Evolutionary conservation across 1,139 yeast genomes (phyloP).

Genomic region (Debaryomycetaceae sp.): DNA sequence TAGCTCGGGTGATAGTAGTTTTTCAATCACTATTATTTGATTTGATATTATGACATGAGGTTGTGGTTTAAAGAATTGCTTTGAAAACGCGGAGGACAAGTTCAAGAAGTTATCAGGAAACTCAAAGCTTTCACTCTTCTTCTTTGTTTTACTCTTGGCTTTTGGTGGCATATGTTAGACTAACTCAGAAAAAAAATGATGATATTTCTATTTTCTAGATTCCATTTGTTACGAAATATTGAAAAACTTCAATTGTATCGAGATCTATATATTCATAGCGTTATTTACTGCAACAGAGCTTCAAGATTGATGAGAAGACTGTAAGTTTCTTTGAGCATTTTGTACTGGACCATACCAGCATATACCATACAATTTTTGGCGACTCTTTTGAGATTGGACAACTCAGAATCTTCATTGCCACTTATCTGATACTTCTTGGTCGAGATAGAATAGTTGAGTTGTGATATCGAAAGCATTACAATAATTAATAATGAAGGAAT

Average conservation of each 20-base stretch:
- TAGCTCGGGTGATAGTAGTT: slow-evolving; percentile 39
- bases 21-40: slow-evolving; percentile 47
- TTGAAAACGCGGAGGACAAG: slow-evolving; percentile 16
- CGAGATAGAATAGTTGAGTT: slow-evolving; percentile 48
- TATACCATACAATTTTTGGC: slow-evolving; percentile 90
- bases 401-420: slow-evolving; percentile 53
- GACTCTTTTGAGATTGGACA: slow-evolving; percentile 52
- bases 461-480: slow-evolving; percentile 75
- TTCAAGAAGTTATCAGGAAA: slow-evolving; percentile 29
- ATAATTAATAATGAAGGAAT: slow-evolving; percentile 78
- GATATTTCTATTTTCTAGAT: no score
- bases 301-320: slow-evolving; percentile 72
- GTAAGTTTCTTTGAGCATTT: slow-evolving; percentile 91
- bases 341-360: slow-evolving; percentile 93
- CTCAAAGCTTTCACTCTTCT: slow-evolving; percentile 9
- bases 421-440: slow-evolving; percentile 47
- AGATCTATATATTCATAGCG: background rate
- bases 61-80: slow-evolving; percentile 30
- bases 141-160: slow-evolving; percentile 2
- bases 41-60: slow-evolving; percentile 28
- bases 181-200: no score
- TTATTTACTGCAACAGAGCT: slow-evolving; percentile 28
- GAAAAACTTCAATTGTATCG: no score
- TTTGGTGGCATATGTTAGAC: background rate
- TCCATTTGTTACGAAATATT: no score